Percentiles rank a stretch among this genome's conserved stretches.
These are phyloP conservation scores for Dioscorea alata DNA, from an alignment of 106 monocot genomes.

Conservation along the genomic window DNA sequence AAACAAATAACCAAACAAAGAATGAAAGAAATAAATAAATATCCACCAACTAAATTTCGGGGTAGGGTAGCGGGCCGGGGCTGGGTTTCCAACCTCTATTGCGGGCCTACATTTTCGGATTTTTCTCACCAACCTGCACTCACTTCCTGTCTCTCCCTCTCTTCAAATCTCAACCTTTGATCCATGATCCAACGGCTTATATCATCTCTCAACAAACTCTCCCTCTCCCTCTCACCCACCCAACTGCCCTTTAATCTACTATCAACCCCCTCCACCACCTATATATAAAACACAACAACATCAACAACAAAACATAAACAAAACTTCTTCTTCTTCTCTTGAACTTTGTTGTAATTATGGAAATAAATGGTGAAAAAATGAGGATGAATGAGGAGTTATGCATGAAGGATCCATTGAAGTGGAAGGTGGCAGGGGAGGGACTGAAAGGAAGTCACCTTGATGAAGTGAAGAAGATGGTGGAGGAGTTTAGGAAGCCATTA, in stretches of 20 bases:
- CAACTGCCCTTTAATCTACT: not conserved
- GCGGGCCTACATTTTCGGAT: too few species aligned
- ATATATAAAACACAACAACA: too few species aligned
- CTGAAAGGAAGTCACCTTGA: constrained; percentile 53
- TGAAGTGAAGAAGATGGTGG: constrained; percentile 60
- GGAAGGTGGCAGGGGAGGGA: constrained; percentile 36
- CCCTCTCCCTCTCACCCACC: not conserved
- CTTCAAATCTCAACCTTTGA: not conserved
- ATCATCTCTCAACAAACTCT: constrained; percentile 8
- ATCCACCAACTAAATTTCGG: not conserved
- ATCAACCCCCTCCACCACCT: not conserved
- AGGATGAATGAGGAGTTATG: not conserved
- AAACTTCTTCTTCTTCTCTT: not conserved
- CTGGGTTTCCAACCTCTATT: too few species aligned
- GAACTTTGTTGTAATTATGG: not conserved
- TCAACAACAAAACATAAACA: too few species aligned
- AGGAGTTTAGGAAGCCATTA: constrained; percentile 31
- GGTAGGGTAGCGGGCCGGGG: too few species aligned
- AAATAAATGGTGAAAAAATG: not conserved
- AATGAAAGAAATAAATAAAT: not conserved
- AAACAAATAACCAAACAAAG: not conserved
- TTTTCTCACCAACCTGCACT: not conserved
- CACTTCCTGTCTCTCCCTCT: not conserved
- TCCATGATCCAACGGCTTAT: not conserved
- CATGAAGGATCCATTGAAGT: constrained; percentile 22